These are phyloP conservation scores for Rhododendron vialii DNA, from an alignment of 148 eudicot genomes.

Conservation along the genomic window DNA sequence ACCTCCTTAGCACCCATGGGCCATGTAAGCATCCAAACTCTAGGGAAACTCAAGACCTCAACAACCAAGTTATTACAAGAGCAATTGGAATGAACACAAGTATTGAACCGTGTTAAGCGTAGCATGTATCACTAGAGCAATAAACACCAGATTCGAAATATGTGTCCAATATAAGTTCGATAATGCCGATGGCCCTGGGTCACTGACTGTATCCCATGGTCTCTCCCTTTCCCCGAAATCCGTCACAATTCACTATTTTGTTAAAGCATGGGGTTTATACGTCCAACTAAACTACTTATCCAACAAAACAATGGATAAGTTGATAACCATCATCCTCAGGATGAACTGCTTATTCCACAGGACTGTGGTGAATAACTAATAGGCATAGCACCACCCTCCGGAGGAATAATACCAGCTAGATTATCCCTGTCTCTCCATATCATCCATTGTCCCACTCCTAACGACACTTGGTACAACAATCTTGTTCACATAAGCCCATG, in stretches of 20 bases:
- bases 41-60: too few relatives aligned
- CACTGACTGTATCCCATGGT: not conserved
- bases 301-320: not conserved
- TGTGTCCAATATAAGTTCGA: not conserved
- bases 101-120: not conserved
- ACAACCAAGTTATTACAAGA: not conserved
- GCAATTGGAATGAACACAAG: too few relatives aligned
- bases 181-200: not conserved
- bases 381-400: not conserved
- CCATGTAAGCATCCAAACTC: too few relatives aligned
- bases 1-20: too few relatives aligned
- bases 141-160: not conserved
- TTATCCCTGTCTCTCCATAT: not conserved
- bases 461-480: not conserved
- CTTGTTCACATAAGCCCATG: not conserved
- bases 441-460: not conserved
- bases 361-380: not conserved
- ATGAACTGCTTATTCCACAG: not conserved
- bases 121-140: too few relatives aligned
- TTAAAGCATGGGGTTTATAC: not conserved
- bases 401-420: not conserved
- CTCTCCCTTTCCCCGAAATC: not conserved
- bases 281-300: not conserved
- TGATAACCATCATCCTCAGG: too few relatives aligned
- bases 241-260: not conserved